phyloP scores from a whole-genome alignment of 106 monocot genomes.

The Dioscorea alata region DNA sequence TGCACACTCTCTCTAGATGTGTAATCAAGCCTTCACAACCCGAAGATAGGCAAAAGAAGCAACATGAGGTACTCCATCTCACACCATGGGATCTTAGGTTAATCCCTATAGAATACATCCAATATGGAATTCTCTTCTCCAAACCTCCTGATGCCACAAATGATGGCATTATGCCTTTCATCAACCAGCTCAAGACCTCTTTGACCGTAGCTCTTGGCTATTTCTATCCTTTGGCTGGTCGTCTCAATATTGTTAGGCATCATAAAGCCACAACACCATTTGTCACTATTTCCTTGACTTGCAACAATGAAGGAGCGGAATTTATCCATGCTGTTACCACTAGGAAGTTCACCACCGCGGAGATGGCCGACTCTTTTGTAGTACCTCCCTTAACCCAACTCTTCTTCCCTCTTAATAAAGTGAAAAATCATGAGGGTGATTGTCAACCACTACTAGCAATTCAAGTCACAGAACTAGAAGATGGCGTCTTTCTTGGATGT shows the following conservation, averaged over 20 bases:
- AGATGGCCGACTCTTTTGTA: neutral
- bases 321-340: slow-evolving; percentile 11
- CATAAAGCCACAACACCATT: neutral
- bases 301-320: slow-evolving; percentile 19
- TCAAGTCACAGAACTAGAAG: slow-evolving; percentile 19
- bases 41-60: too few relatives aligned
- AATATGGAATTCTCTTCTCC: slow-evolving; percentile 12
- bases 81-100: too few relatives aligned
- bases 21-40: too few relatives aligned
- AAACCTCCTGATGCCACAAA: too few relatives aligned
- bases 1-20: too few relatives aligned
- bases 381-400: neutral
- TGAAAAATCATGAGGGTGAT: slow-evolving; percentile 16
- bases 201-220: neutral
- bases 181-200: neutral
- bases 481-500: slow-evolving; percentile 22
- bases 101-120: slow-evolving; percentile 1
- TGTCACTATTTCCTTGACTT: slow-evolving; percentile 1
- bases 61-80: too few relatives aligned
- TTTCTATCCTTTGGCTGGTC: slow-evolving; percentile 25
- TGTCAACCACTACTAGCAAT: slow-evolving; percentile 10
- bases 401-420: slow-evolving; percentile 15
- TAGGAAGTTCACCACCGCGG: neutral
- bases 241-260: slow-evolving; percentile 7
- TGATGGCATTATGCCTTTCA: neutral